These are phyloP conservation scores for Penicillium herquei DNA, from an alignment of 495 filamentous ascomycete species.

Conservation along the genomic window DNA sequence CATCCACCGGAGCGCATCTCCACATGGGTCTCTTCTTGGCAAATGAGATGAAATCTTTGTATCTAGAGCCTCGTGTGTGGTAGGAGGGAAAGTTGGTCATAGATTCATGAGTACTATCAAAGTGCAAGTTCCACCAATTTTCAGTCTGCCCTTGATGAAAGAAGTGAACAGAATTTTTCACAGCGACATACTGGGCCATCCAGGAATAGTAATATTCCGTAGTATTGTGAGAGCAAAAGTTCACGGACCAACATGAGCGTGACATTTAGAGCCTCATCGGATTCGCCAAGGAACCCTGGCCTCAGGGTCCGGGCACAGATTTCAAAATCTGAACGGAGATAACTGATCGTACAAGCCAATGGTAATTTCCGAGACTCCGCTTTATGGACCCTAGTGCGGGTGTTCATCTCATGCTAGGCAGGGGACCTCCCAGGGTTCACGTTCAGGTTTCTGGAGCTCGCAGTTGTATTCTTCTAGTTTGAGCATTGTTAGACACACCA, in stretches of 20 bases:
- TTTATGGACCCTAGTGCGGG: not conserved
- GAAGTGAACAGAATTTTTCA: not conserved
- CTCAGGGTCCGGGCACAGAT: slow-evolving; percentile 1
- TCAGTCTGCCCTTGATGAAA: not conserved
- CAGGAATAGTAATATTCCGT: too few relatives aligned
- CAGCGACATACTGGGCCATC: too few relatives aligned
- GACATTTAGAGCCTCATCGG: not conserved
- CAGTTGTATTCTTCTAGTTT: too few relatives aligned
- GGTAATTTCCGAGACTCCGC: not conserved
- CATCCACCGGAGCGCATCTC: not conserved
- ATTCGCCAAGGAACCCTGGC: not conserved
- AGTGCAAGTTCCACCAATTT: too few relatives aligned
- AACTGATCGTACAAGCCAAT: not conserved
- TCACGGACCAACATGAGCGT: not conserved
- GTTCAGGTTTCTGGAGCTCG: not conserved
- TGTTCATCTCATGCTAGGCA: not conserved
- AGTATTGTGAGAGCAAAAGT: not conserved
- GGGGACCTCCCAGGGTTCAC: not conserved
- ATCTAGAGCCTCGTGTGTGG: too few relatives aligned
- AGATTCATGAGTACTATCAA: too few relatives aligned
- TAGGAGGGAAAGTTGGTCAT: too few relatives aligned
- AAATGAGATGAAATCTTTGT: not conserved
- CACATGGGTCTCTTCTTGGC: not conserved
- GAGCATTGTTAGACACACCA: too few relatives aligned
- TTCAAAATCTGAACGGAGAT: not conserved